Evolutionary conservation across 1,139 yeast genomes (phyloP), one percentile per base, ranked within the genome.

Genomic region (Sugiyamaella castrensis): DNA sequence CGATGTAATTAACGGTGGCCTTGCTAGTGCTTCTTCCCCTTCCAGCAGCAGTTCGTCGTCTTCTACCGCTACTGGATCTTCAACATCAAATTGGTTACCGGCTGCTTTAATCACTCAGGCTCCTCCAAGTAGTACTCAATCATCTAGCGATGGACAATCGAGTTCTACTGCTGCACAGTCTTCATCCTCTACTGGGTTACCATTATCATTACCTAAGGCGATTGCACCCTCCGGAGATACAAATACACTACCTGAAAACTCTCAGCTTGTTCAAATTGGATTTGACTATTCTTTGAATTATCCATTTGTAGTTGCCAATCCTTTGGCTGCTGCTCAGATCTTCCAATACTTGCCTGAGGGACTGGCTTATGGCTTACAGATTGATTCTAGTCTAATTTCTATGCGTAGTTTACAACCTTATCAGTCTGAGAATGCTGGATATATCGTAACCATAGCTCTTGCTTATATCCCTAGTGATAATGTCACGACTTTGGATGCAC

Each of bases 241-340:
- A 12, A 52, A 56, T 19, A 53, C 59, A 11, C 56, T 57, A 34
- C 67, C 70, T 26, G 55, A 57, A 29, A 65, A 62, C 43, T 60
- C 67, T 8, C 56, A 60, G 40, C 57, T 67, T 24, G 57, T 71
- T 26, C 73, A 70, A 53, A 58, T 72, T 48, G 76, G 74, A 1
- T 72, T 72, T 57, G 62, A 64, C 47, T 67, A 68, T 49, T 60
- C 68, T 3, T 60, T 72, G 43, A 71, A 72, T 58, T 72, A 72
- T 53, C 70, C 67, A 31, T 71, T 71, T 57, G 69, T 72, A 31
- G 74, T 67, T 8, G 54, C 57, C 32, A 63, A 71, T 54, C 71
- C 75, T 10, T 54, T 71, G 24, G 62, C 75, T 2, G 74, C 71
- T 6, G 74, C 76, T 9, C 76, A 72, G 59, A 68, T 72, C 46